These are phyloP conservation scores for Erodium chrysanthum DNA, from an alignment of 441 rosid species.

Conservation along the genomic window DNA sequence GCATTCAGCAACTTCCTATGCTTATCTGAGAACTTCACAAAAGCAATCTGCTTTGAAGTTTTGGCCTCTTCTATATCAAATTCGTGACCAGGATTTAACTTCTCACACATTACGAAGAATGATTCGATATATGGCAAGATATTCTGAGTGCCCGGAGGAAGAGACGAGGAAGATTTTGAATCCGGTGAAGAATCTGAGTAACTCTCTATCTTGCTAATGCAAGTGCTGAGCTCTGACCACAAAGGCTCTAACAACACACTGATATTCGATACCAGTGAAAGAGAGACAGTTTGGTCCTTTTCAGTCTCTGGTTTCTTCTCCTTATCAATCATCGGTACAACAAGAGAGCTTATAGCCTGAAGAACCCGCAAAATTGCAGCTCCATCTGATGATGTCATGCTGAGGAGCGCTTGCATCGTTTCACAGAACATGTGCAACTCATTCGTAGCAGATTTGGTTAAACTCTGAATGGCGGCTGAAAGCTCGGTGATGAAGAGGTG, in stretches of 20 bases:
- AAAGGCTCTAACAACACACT: slow-evolving; percentile 70
- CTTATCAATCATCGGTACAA: slow-evolving; percentile 43
- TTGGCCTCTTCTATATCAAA: slow-evolving; percentile 61
- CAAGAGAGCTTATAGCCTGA: slow-evolving; percentile 83
- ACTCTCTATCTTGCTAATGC: slow-evolving; percentile 74
- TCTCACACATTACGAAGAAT: slow-evolving; percentile 91
- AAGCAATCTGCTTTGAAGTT: slow-evolving; percentile 55
- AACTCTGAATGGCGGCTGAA: slow-evolving; percentile 59
- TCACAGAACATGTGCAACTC: slow-evolving; percentile 80
- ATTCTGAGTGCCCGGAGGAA: slow-evolving; percentile 88
- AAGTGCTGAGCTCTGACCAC: slow-evolving; percentile 90
- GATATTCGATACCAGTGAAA: slow-evolving; percentile 58
- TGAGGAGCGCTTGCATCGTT: slow-evolving; percentile 71
- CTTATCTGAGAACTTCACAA: slow-evolving; percentile 85
- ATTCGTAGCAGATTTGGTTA: slow-evolving; percentile 69
- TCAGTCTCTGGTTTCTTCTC: slow-evolving; percentile 48
- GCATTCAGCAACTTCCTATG: slow-evolving; percentile 88
- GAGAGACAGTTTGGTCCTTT: slow-evolving; percentile 47
- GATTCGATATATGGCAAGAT: slow-evolving; percentile 92
- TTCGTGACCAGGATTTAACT: slow-evolving; percentile 77
- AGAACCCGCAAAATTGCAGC: slow-evolving; percentile 86
- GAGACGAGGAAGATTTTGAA: slow-evolving; percentile 47
- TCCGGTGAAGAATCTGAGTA: slow-evolving; percentile 59
- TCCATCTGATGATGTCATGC: slow-evolving; percentile 73
- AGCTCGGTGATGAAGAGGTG: slow-evolving; percentile 76